phyloP scores from a whole-genome alignment of 1,284 basidiomycete genomes.

The Cronartium ribicola region DNA sequence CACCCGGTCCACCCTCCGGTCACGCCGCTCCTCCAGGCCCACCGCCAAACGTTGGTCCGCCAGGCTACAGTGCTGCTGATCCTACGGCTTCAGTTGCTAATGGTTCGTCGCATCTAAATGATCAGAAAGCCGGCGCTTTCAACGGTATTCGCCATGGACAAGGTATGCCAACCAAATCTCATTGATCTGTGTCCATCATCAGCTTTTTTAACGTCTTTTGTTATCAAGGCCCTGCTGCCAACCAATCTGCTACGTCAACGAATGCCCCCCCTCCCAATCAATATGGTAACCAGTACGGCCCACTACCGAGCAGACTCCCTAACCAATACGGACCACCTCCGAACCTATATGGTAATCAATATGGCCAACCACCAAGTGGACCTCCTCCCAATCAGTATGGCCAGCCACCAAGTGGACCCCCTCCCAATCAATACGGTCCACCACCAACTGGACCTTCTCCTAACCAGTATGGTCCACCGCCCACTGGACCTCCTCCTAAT shows the following conservation, averaged over 20 bases:
- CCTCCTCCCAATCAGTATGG: too few relatives aligned
- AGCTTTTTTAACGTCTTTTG: not conserved
- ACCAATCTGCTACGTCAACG: not conserved
- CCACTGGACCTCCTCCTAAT: too few relatives aligned
- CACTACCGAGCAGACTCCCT: not conserved
- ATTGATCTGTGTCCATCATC: not conserved
- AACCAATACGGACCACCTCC: not conserved
- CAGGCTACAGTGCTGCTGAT: not conserved
- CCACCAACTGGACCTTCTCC: too few relatives aligned
- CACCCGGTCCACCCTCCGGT: not conserved
- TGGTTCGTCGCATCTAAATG: not conserved
- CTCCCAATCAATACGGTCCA: too few relatives aligned
- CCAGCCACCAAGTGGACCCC: too few relatives aligned
- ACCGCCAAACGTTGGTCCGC: not conserved
- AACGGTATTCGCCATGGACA: not conserved
- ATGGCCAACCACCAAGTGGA: not conserved
- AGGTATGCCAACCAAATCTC: not conserved
- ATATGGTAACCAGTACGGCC: slow-evolving; percentile 18
- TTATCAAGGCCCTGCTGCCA: not conserved
- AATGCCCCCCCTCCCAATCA: not conserved
- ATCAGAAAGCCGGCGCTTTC: not conserved
- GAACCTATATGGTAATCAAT: too few relatives aligned
- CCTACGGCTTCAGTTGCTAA: not conserved
- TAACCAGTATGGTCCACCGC: too few relatives aligned
- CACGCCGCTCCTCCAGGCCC: slow-evolving; percentile 28